A percentile compares a stretch with the other conserved stretches of the same genome.
Evolutionary conservation across 2,329 filamentous ascomycete species (phyloP).

Genomic region (Xylariales sp.): DNA sequence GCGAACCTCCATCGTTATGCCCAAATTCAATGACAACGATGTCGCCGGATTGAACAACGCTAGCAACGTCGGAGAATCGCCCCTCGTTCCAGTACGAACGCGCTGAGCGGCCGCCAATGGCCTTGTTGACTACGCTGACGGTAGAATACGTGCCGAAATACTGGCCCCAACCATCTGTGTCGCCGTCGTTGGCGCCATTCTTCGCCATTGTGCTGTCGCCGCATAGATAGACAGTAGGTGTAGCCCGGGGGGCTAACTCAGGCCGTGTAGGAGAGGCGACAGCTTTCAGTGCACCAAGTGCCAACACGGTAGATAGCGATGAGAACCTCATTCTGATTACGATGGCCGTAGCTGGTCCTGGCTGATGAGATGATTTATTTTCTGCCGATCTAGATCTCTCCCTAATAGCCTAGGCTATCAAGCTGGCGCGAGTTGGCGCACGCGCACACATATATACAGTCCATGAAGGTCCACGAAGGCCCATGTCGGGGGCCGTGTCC

Average conservation of each 20-base stretch:
- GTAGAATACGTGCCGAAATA: slow-evolving; percentile 63
- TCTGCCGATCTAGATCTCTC: neutral
- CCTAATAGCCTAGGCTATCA: neutral
- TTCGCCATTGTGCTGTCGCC: slow-evolving; percentile 67
- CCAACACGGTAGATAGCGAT: slow-evolving; percentile 24
- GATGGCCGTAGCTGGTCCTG: neutral
- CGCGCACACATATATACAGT: slow-evolving; percentile 16
- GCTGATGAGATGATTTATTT: neutral
- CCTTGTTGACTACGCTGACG: slow-evolving; percentile 66
- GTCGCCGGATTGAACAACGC: slow-evolving; percentile 64
- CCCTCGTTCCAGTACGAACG: slow-evolving; percentile 72
- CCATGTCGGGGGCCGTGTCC: neutral
- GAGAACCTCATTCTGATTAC: slow-evolving; percentile 33
- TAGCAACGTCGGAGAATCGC: slow-evolving; percentile 67
- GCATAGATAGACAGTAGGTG: slow-evolving; percentile 60
- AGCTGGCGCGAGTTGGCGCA: slow-evolving; percentile 18
- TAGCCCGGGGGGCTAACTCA: slow-evolving; percentile 40
- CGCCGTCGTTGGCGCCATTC: slow-evolving; percentile 53
- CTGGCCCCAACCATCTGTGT: slow-evolving; percentile 67
- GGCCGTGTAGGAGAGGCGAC: slow-evolving; percentile 35
- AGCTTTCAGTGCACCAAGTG: slow-evolving; percentile 22
- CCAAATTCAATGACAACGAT: slow-evolving; percentile 77
- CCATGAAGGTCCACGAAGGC: neutral
- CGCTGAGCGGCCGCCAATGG: slow-evolving; percentile 70
- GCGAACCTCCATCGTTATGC: slow-evolving; percentile 74